phyloP scores from a whole-genome alignment of 2,329 filamentous ascomycete genomes.

The Lecanicillium sp. region DNA sequence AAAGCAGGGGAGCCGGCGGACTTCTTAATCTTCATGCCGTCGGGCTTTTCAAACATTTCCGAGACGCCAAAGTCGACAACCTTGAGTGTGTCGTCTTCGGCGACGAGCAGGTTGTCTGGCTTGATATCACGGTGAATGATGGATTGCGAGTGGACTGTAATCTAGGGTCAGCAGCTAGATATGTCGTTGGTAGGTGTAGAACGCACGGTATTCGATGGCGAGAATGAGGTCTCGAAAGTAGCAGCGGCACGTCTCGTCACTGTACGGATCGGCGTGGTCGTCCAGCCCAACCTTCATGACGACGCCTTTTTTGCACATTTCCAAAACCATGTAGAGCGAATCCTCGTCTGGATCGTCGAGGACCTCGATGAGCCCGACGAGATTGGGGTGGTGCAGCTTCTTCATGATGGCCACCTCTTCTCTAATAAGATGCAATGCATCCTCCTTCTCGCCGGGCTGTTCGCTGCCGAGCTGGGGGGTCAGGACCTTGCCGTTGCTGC shows the following conservation, averaged over 20 bases:
- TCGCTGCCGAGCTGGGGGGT: slow-evolving; percentile 23
- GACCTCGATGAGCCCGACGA: slow-evolving; percentile 91
- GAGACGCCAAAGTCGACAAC: slow-evolving; percentile 99
- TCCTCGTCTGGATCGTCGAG: slow-evolving; percentile 93
- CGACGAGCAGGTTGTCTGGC: slow-evolving; percentile 89
- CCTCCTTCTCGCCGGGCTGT: slow-evolving; percentile 52
- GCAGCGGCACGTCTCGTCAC: slow-evolving; percentile 71
- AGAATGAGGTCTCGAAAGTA: slow-evolving; percentile 95
- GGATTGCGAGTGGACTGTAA: slow-evolving; percentile 78
- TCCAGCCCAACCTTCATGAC: slow-evolving; percentile 94
- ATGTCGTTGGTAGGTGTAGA: not conserved
- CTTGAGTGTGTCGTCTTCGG: slow-evolving; percentile 87
- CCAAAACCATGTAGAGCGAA: slow-evolving; percentile 95
- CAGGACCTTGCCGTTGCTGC: slow-evolving; percentile 23
- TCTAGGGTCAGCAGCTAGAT: slow-evolving; percentile 14
- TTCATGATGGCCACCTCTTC: slow-evolving; percentile 99
- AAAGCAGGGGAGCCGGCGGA: slow-evolving; percentile 94
- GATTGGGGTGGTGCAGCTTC: slow-evolving; percentile 88
- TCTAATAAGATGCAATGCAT: slow-evolving; percentile 78
- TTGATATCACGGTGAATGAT: slow-evolving; percentile 97
- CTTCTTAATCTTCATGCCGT: slow-evolving; percentile 86
- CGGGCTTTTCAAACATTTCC: slow-evolving; percentile 87
- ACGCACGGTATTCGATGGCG: slow-evolving; percentile 84
- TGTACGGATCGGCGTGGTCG: slow-evolving; percentile 74
- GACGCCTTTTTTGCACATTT: slow-evolving; percentile 98